Evolutionary conservation across 768 basidiomycete genomes (phyloP), one percentile per base, ranked within the genome.

Genomic region (Glaciozyma martinii): DNA sequence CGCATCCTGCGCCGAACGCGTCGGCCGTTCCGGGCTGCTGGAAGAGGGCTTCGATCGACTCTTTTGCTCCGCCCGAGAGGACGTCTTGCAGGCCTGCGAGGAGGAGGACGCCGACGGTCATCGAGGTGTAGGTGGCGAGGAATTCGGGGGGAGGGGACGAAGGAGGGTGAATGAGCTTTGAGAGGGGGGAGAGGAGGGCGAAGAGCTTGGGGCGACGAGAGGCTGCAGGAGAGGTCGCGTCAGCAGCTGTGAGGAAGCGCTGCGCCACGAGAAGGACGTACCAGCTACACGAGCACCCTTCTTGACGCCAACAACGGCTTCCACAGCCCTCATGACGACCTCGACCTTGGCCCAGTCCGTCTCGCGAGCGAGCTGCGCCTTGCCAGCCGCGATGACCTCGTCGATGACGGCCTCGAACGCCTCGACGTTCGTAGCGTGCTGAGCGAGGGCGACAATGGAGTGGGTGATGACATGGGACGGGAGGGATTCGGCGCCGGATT

Each of bases 41-140:
- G 58, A 78, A 67, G 75, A 76, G 75, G 5, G 75, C 71, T 9
- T 71, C 71, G 56, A 78, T 65, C 50, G 76, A 70, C 2, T 75
- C 72, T 3, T 74, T 75, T n/a, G 75, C 60, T 0, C 75, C 57
- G 23, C 75, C 61, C 1, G 75, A 72, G 18, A 73, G 70, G 40
- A 77, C 66, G 27, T 76, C 68, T 23, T 65, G 63, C 12, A 78
- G 71, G 29, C 73, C 62, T 0, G 70, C 60, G 29, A 68, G 67
- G 5, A 71, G 70, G 21, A 71, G 63, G 27, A 67, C 49, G 9
- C 66, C 56, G 2, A 60, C 19, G 27, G 60, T 43, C 56, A 60
- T 49, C 40, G 59, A 47, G 63, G 59, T 43, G 59, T 54, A 27
- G 46, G 49, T 32, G 62, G 44, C 29, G 32, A 66, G 64, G 63